These are phyloP conservation scores for Trichoderma citrinoviride DNA, from an alignment of 2,329 filamentous ascomycete genomes.

Conservation along the genomic window DNA sequence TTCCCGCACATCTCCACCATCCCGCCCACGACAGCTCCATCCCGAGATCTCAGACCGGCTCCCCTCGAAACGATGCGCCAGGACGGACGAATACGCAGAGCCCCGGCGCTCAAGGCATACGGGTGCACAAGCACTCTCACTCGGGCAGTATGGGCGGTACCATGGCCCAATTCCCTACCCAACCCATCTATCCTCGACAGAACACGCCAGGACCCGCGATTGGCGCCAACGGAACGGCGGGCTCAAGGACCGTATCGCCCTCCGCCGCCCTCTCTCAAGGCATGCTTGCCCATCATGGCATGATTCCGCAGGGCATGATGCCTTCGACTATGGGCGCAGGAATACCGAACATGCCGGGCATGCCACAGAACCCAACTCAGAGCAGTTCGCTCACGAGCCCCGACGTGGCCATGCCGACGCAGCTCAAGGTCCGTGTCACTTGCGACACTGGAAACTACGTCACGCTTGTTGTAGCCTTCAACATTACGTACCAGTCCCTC, in stretches of 20 bases:
- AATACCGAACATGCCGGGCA: not conserved
- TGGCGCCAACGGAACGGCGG: conserved; percentile 36
- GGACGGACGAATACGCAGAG: conserved; percentile 69
- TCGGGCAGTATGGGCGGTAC: conserved; percentile 49
- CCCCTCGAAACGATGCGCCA: conserved; percentile 67
- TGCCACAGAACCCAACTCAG: conserved; percentile 26
- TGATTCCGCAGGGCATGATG: conserved; percentile 14
- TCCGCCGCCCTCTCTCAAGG: conserved; percentile 31
- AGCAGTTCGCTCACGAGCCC: conserved; percentile 40
- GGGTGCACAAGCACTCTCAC: conserved; percentile 48
- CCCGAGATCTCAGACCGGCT: conserved; percentile 77
- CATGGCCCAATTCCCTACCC: conserved; percentile 56
- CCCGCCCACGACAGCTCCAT: conserved; percentile 61
- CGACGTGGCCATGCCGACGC: conserved; percentile 60
- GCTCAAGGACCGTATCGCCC: conserved; percentile 48
- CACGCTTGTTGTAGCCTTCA: conserved; percentile 92
- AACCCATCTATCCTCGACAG: conserved; percentile 53
- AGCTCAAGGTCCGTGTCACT: conserved; percentile 94
- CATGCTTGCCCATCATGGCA: conserved; percentile 10
- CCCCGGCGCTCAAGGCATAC: conserved; percentile 63
- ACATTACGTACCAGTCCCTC: conserved; percentile 89
- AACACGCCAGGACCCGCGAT: conserved; percentile 39
- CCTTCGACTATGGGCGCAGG: conserved; percentile 18
- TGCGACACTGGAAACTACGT: conserved; percentile 83
- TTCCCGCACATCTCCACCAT: conserved; percentile 67